Evolutionary conservation across 2,329 filamentous ascomycete genomes (phyloP).

Genomic region (Hyphodiscus sp.): DNA sequence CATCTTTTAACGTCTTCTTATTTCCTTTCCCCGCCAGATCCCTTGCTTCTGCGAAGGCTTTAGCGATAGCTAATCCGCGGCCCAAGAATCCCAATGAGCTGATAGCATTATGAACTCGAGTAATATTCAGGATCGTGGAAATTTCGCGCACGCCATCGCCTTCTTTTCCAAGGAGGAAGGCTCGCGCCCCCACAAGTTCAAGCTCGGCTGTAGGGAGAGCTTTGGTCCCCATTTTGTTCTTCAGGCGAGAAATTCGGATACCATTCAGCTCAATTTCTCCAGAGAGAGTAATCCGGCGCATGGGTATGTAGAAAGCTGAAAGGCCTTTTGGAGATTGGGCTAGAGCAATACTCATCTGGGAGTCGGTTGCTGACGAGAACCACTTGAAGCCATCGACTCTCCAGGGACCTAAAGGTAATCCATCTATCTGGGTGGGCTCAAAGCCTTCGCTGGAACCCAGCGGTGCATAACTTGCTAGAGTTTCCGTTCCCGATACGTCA

Average conservation of each 20-base stretch:
- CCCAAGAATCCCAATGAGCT: constrained; percentile 46
- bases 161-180: constrained; percentile 58
- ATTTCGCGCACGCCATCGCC: constrained; percentile 65
- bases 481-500: constrained; percentile 64
- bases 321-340: constrained; percentile 51
- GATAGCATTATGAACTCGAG: constrained; percentile 51
- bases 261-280: constrained; percentile 51
- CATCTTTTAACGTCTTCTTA: constrained; percentile 43
- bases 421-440: constrained; percentile 23
- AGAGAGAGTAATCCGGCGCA: constrained; percentile 35
- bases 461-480: constrained; percentile 39
- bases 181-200: constrained; percentile 55
- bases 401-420: constrained; percentile 47
- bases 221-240: constrained; percentile 66
- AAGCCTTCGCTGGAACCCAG: constrained; percentile 15
- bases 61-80: constrained; percentile 49
- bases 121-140: constrained; percentile 61
- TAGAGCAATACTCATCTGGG: constrained; percentile 56
- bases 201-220: constrained; percentile 68
- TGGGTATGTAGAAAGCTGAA: constrained; percentile 59
- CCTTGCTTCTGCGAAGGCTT: constrained; percentile 51
- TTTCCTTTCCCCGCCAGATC: constrained; percentile 40
- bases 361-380: constrained; percentile 62
- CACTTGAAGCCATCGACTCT: constrained; percentile 63
- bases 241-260: constrained; percentile 60